Conservation (phyloP, 148 eudicot genomes). For the Rheum nobile region DNA sequence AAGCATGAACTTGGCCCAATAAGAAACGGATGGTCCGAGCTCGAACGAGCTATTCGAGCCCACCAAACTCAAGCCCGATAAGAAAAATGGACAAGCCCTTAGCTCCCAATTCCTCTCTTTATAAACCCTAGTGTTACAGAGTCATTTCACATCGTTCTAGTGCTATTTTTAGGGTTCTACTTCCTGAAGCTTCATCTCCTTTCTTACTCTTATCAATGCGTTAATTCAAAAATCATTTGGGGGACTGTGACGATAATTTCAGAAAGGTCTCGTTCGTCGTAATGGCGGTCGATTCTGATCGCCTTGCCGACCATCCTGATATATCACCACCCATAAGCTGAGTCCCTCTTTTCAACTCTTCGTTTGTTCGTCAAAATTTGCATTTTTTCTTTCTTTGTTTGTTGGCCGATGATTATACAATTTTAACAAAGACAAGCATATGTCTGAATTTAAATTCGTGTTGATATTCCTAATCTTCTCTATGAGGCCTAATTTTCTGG, state of each 20-base stretch:
- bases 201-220: background rate
- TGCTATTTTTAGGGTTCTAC: background rate
- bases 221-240: slow-evolving; percentile 10
- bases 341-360: background rate
- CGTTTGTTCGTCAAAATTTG: background rate
- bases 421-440: slow-evolving; percentile 7
- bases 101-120: background rate
- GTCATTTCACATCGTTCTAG: background rate
- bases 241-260: slow-evolving; percentile 35
- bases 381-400: background rate
- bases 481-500: background rate
- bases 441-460: slow-evolving; percentile 6
- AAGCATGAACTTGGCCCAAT: background rate
- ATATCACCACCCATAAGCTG: slow-evolving; percentile 11
- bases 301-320: slow-evolving; percentile 8
- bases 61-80: background rate
- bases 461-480: slow-evolving; percentile 10
- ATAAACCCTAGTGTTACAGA: background rate
- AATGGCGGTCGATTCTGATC: background rate
- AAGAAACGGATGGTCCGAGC: background rate
- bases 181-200: background rate
- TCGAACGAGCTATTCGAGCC: background rate
- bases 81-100: background rate
- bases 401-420: slow-evolving; percentile 3
- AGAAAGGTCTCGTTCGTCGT: slow-evolving; percentile 21